Evolutionary conservation across 2,329 filamentous ascomycete genomes (phyloP), one percentile per base, ranked within the genome.

Genomic region (Colletotrichum simmondsii): DNA sequence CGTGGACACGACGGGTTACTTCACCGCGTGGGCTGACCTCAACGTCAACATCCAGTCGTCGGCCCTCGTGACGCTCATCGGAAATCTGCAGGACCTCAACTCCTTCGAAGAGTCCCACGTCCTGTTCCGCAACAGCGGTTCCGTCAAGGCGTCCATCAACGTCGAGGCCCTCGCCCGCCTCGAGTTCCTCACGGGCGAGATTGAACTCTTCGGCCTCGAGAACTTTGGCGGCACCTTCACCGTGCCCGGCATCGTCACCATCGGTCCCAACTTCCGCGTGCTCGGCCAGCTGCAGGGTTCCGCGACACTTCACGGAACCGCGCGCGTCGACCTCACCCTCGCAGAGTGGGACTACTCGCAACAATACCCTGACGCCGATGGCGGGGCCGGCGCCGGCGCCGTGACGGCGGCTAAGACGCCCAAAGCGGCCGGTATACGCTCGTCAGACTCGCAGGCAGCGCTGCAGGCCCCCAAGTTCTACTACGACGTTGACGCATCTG

Each of bases 251-350:
- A 78, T 82, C 35, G 71, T 76, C 1, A 80, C 78, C 11, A 74
- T 81, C 26, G 79, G 80, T 8, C 80, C 80, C 22, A 76, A 79
- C 64, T 71, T 80, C 37, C 76, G 73, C 8, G 71, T 80, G 42
- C 74, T 76, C 52, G 76, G 75, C 1, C 35, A 65, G 37, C 61
- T 77, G 2, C 54, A 67, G 26, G 64, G 64, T 24, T 24, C 42
- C 54, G 56, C 64, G 5, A 59, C 64, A 35, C 24, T 67, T 8
- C 64, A 59, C 54, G 37, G 54, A 14, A 12, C 59, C 6, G 64
- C 64, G 35, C 46, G 32, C 7, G 56, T 67, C 54, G 26, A 59
- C 19, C 26, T 59, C 54, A 46, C n/a, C 3, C 26, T 67, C 54
- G 64, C 56, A 16, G 37, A 67, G 37, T 67, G 64, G 56, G 64